Evolutionary conservation across 2,329 filamentous ascomycete genomes (phyloP).

Genomic region (Paraconiothyrium brasiliense): DNA sequence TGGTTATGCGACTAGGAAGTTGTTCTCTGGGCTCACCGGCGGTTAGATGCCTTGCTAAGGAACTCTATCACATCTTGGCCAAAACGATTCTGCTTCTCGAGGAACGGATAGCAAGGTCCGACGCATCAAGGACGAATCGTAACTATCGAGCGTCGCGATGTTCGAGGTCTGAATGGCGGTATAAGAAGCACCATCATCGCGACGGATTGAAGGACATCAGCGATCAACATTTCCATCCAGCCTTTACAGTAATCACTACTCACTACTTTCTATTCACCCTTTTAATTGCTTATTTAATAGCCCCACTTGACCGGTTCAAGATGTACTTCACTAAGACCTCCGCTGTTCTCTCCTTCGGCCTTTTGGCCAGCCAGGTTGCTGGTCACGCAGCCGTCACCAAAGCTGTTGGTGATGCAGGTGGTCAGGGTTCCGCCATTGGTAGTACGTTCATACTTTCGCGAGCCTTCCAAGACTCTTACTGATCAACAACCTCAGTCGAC

Average conservation of each 20-base stretch:
- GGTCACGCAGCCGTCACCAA: constrained; percentile 69
- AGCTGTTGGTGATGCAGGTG: constrained; percentile 67
- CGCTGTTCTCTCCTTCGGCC: constrained; percentile 54
- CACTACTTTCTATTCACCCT: constrained; percentile 33
- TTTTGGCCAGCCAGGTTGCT: constrained; percentile 65
- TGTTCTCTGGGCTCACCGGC: constrained; percentile 25
- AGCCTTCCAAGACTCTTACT: constrained; percentile 8
- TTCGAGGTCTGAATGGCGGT: constrained; percentile 20
- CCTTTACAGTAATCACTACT: constrained; percentile 47
- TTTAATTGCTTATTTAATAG: constrained; percentile 31
- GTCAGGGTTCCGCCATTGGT: constrained; percentile 61
- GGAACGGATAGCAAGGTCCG: constrained; percentile 24
- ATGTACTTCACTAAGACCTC: constrained; percentile 55
- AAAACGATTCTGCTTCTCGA: constrained; percentile 35
- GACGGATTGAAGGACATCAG: constrained; percentile 39
- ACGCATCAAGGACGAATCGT: constrained; percentile 17
- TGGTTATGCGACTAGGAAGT: constrained; percentile 19
- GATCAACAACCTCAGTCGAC: constrained; percentile 52
- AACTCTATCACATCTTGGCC: constrained; percentile 41
- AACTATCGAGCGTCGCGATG: background rate
- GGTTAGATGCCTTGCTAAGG: constrained; percentile 28
- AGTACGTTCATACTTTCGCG: constrained; percentile 40
- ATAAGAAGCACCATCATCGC: constrained; percentile 38
- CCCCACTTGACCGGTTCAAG: constrained; percentile 49
- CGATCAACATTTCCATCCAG: constrained; percentile 46